Base-by-base conservation (phyloP, 2,329 filamentous ascomycete genomes). In the Neonectria sp. region DNA sequence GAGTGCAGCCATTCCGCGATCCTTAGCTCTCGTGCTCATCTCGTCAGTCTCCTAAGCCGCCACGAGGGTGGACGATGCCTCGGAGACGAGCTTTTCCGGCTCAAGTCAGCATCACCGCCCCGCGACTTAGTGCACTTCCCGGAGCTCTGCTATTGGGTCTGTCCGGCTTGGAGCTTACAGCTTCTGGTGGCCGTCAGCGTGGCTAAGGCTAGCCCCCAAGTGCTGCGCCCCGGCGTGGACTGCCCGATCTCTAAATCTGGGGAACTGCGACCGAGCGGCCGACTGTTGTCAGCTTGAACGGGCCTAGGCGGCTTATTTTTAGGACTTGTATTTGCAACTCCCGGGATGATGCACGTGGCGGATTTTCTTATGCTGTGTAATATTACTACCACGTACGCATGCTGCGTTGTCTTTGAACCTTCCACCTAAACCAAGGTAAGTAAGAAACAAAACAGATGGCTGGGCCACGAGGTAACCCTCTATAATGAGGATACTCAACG, bases 141-240 rank as follows among this genome's bases (percentile, higher is more conserved):
- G 31, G 27, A 27, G 55, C 48, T 58, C 60, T 49, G 24, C 51
- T n/a, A 63, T 59, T 58, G 48, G 49, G 17, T 25, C 37, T 4
- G 33, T 48, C 17, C 12, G 21, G 31, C 35, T n/a, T n/a, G 24
- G 33, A 27, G 56, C 62, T 65, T 56, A 65, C 57, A 40, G 21
- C 40, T 46, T 35, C 15, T 53, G 31, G 57, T 37, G 43, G 12
- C 52, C 35, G 63, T 65, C 55, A 65, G 63, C 63, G 57, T 57
- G 63, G 57, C 63, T 52, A 46, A 33, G 56, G n/a, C 63, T 65
- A 61, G 57, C 33, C 57, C 57, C 57, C 57, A 61, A 61, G 11
- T 40, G 63, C 63, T 65, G 63, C 57, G 63, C 63, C 63, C 57
- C 27, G 21, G 21, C 21, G 37, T 31, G 37, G 48, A 35, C 43